Conservation (phyloP, 352 stramenopile species). For the Phytophthora kernoviae region DNA sequence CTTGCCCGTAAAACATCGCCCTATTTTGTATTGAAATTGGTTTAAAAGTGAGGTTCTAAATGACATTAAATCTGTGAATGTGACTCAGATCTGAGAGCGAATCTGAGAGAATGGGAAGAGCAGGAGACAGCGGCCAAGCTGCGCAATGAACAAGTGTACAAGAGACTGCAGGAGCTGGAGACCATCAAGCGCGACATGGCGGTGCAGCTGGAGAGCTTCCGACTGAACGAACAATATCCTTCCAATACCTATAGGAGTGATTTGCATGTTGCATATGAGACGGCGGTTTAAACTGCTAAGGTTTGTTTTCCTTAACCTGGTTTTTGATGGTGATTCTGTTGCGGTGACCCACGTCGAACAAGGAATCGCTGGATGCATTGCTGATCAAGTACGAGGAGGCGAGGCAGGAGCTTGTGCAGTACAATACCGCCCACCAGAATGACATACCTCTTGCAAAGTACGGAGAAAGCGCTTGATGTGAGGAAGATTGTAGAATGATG, state of each 20-base stretch:
- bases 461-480: not conserved
- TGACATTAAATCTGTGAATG: not conserved
- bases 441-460: slow-evolving; percentile 79
- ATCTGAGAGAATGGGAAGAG: slow-evolving; percentile 71
- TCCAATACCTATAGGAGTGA: not conserved
- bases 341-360: slow-evolving; percentile 46
- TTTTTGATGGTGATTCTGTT: slow-evolving; percentile 11
- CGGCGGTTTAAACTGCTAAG: not conserved
- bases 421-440: slow-evolving; percentile 63
- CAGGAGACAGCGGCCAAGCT: slow-evolving; percentile 47
- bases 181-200: slow-evolving; percentile 67
- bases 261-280: slow-evolving; percentile 1
- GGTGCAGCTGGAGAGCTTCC: slow-evolving; percentile 68
- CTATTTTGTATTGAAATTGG: too few relatives aligned
- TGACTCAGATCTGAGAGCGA: slow-evolving; percentile 53
- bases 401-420: slow-evolving; percentile 62
- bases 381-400: slow-evolving; percentile 74
- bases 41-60: not conserved
- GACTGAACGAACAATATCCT: slow-evolving; percentile 76
- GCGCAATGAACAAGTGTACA: slow-evolving; percentile 57
- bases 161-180: slow-evolving; percentile 69
- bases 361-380: slow-evolving; percentile 61
- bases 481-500: not conserved
- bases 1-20: slow-evolving; percentile 65
- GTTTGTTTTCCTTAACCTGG: slow-evolving; percentile 31